Evolutionary conservation across 306 rosid species (phyloP), one percentile per base, ranked within the genome.

Genomic region (Prunus fruticosa): DNA sequence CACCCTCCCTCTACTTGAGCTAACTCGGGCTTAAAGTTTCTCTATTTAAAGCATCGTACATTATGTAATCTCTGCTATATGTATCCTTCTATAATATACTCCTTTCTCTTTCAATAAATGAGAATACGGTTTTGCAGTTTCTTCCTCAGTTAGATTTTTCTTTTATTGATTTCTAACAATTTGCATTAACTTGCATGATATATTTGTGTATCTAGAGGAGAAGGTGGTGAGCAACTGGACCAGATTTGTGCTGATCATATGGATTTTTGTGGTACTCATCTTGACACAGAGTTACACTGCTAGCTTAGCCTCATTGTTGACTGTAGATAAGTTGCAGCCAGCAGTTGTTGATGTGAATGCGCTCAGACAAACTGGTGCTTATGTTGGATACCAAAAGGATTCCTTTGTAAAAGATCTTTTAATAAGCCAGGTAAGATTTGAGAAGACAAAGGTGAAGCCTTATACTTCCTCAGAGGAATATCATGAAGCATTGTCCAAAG

Each of bases 231-330:
- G 52, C 86, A 85, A 76, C 30, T 61, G 74, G 67, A 41, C 85
- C 8, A 77, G 80, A 67, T 41, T 74, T 77, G 79, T 81, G 71
- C 20, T 83, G 46, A 73, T 83, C 56, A 16, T 81, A n/a, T 86
- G 89, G 87, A 2, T 78, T 27, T 81, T 86, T 28, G 81, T 64
- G 30, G 30, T 28, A 28, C 30, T 28, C 0, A 28, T 28, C 0
- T 28, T 28, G 30, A 28, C 30, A 28, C 85, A 83, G 11, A 79
- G 89, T 63, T 86, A 86, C 74, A 67, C 89, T 9, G 82, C 84
- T 2, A 83, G 73, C 25, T 81, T 83, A 64, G 51, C 89, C 3
- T 53, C 87, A 16, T 41, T 66, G 34, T 51, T 80, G 57, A 86
- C 87, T 0, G 83, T 79, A 13, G 75, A 86, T 38, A 71, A 56